Percentiles rank a stretch among this genome's conserved stretches.
phyloP scores from a whole-genome alignment of 768 basidiomycete genomes.

The Suillus variegatus region DNA sequence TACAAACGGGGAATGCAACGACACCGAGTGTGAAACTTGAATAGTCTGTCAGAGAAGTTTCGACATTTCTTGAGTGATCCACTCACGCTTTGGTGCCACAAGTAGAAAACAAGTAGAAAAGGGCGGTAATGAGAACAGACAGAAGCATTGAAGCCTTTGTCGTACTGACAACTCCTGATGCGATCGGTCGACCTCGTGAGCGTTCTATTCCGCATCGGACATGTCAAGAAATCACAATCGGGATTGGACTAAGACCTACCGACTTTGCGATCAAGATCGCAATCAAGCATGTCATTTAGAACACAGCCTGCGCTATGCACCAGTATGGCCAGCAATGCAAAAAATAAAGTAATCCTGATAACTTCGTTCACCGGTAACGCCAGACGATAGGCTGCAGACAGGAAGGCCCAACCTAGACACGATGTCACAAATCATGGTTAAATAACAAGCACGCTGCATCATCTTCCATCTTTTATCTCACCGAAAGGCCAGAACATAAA shows the following conservation, averaged over 20 bases:
- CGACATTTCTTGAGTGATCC: background rate
- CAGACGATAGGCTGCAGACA: background rate
- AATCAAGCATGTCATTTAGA: background rate
- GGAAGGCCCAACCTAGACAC: background rate
- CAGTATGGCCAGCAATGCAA: background rate
- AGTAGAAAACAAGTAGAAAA: background rate
- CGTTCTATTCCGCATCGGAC: background rate
- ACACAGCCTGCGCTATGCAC: background rate
- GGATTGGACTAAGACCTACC: background rate
- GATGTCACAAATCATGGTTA: background rate
- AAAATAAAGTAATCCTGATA: background rate
- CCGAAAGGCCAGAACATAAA: background rate
- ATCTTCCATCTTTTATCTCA: background rate
- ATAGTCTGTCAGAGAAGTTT: background rate
- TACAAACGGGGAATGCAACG: background rate
- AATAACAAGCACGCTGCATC: background rate
- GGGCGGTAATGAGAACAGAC: background rate
- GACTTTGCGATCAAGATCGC: background rate
- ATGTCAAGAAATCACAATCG: background rate
- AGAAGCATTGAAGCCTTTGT: background rate
- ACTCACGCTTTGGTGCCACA: background rate
- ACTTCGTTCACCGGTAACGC: background rate
- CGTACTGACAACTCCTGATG: background rate
- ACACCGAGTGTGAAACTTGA: background rate
- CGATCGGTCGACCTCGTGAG: background rate